A percentile compares a stretch with the other conserved stretches of the same genome.
Conservation (phyloP, 2,329 filamentous ascomycete genomes). For the Colletotrichum horii region DNA sequence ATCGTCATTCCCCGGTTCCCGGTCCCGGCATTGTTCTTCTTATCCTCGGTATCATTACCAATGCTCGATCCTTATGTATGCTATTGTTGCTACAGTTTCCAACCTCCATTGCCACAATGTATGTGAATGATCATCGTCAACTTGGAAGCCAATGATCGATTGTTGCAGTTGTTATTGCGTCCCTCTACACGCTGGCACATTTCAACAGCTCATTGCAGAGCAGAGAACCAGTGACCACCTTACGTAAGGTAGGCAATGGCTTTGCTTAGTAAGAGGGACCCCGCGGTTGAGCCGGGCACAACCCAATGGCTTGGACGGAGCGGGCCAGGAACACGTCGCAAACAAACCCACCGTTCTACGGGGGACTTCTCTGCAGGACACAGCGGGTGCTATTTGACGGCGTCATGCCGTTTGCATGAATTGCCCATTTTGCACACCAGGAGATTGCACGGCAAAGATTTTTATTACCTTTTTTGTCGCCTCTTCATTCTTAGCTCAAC, state of each 20-base stretch:
- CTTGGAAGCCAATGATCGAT: background rate
- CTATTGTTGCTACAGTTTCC: background rate
- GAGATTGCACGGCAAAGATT: background rate
- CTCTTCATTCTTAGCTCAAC: background rate
- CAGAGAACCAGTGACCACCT: background rate
- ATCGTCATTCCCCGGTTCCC: background rate
- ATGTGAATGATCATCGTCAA: background rate
- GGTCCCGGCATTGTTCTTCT: background rate
- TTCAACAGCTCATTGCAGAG: background rate
- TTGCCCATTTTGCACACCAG: background rate
- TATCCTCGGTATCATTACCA: background rate
- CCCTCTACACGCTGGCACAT: background rate
- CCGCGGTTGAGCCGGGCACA: background rate
- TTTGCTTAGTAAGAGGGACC: background rate
- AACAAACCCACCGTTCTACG: background rate
- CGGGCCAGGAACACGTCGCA: slow-evolving; percentile 13
- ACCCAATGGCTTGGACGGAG: background rate
- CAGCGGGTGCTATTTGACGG: background rate
- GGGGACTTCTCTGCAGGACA: background rate
- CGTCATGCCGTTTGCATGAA: slow-evolving; percentile 17
- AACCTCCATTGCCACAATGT: background rate
- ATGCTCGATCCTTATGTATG: background rate
- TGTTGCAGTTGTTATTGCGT: background rate
- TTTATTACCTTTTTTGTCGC: background rate
- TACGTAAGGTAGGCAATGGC: background rate